These are phyloP conservation scores for Apophysomyces sp. DNA, from an alignment of 371 early-diverging fungal species.

Conservation along the genomic window DNA sequence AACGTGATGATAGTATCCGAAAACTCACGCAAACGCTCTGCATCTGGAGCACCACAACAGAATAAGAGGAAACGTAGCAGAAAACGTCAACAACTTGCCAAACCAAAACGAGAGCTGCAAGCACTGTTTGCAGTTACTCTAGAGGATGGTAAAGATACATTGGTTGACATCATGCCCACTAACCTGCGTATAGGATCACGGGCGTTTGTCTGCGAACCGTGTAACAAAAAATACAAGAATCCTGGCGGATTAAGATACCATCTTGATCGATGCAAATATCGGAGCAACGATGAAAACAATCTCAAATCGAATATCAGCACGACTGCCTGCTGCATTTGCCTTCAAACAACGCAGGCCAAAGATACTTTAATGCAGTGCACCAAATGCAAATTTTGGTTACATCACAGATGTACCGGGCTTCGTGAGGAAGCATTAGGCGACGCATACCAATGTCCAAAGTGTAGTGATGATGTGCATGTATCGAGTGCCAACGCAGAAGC, in stretches of 20 bases:
- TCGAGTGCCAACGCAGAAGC: background rate
- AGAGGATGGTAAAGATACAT: constrained; percentile 6
- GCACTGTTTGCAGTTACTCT: background rate
- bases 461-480: constrained; percentile 9
- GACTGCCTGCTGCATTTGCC: constrained; percentile 6
- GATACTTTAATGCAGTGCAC: constrained; percentile 55
- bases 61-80: background rate
- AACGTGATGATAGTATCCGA: background rate
- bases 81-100: background rate
- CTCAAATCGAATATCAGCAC: constrained; percentile 2
- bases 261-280: constrained; percentile 38
- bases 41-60: background rate
- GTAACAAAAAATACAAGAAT: constrained; percentile 50
- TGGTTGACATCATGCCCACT: background rate
- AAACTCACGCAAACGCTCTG: background rate
- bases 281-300: background rate
- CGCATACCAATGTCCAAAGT: constrained; percentile 48
- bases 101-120: background rate
- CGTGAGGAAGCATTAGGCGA: constrained; percentile 32
- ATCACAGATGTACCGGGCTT: constrained; percentile 48
- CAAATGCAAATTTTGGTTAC: constrained; percentile 55
- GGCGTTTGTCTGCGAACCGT: constrained; percentile 41
- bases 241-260: constrained; percentile 43
- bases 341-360: constrained; percentile 26
- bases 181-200: constrained; percentile 6